Evolutionary conservation across 768 basidiomycete species (phyloP), one percentile per base, ranked within the genome.

Genomic region (Clitopilus passeckerianus): DNA sequence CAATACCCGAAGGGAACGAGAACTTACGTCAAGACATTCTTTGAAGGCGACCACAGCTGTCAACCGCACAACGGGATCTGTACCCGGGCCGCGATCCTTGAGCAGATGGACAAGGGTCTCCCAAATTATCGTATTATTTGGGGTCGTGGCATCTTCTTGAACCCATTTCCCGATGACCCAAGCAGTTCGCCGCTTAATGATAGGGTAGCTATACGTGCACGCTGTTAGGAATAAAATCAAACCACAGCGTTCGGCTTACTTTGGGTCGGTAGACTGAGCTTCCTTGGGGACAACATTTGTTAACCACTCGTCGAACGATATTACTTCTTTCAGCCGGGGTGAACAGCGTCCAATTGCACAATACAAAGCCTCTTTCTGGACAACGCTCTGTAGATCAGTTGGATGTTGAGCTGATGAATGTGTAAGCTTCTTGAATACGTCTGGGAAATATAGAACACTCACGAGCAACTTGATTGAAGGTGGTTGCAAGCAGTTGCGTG

Each of bases 161-260:
- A 93, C 80, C 90, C 93, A 94, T 78, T 87, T 90, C 23, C 95
- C 95, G 52, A 98, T 82, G 4, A 98, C 76, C 94, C 95, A 97
- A 0, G 95, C 94, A 63, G 98, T 90, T 33, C 95, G 84, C n/a
- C 94, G 85, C 71, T 98, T 96, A 61, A 98, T 84, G 57, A 98
- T 90, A 0, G 91, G 90, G 68, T 90, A 93, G 59, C 95, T 96
- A 59, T 27, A 10, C 12, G 22, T 4, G 22, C 16, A 9, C 41
- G 37, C 3, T 30, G 33, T 34, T 43, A 57, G 56, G 54, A 60
- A 58, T 67, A 53, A 18, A 34, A 34, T 53, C 12, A 41, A 35
- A 57, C 6, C 18, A 8, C 33, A 23, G 34, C 27, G 57, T 53
- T 12, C 34, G 18, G 67, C 80, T 56, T 65, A 90, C 90, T 75